A percentile compares a stretch with the other conserved stretches of the same genome.
Conservation (phyloP, 2,329 filamentous ascomycete genomes). For the Aaosphaeria pasadenensis region DNA sequence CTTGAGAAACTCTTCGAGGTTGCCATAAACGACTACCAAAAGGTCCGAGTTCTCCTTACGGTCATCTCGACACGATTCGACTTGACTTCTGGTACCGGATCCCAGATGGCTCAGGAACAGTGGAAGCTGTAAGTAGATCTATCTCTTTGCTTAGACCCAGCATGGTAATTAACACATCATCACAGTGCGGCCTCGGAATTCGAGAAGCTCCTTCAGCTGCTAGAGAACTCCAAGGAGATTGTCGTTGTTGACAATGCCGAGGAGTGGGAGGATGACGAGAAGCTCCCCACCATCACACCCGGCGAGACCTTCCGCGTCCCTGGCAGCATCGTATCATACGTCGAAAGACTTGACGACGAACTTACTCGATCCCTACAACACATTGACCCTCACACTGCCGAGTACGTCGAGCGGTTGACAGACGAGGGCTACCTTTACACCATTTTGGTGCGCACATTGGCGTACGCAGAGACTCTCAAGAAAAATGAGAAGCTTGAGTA, state of each 20-base stretch:
- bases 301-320: slow-evolving; percentile 87
- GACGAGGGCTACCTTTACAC: slow-evolving; percentile 91
- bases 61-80: slow-evolving; percentile 94
- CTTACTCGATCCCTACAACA: slow-evolving; percentile 94
- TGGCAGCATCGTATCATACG: slow-evolving; percentile 89
- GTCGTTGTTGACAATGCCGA: slow-evolving; percentile 89
- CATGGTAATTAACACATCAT: background rate
- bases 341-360: slow-evolving; percentile 95
- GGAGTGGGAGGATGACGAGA: slow-evolving; percentile 99
- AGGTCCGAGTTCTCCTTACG: slow-evolving; percentile 85
- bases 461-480: slow-evolving; percentile 82
- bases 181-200: slow-evolving; percentile 77
- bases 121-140: slow-evolving; percentile 69
- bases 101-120: slow-evolving; percentile 90
- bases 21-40: slow-evolving; percentile 85
- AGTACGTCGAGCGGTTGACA: slow-evolving; percentile 93
- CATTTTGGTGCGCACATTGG: slow-evolving; percentile 80
- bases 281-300: slow-evolving; percentile 69
- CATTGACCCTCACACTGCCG: slow-evolving; percentile 96
- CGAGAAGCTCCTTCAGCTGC: slow-evolving; percentile 68
- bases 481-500: slow-evolving; percentile 68
- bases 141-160: slow-evolving; percentile 2
- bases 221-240: slow-evolving; percentile 76
- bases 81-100: slow-evolving; percentile 72
- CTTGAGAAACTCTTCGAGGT: slow-evolving; percentile 97